Conservation (phyloP, 768 basidiomycete genomes). For the Lactarius deliciosus region DNA sequence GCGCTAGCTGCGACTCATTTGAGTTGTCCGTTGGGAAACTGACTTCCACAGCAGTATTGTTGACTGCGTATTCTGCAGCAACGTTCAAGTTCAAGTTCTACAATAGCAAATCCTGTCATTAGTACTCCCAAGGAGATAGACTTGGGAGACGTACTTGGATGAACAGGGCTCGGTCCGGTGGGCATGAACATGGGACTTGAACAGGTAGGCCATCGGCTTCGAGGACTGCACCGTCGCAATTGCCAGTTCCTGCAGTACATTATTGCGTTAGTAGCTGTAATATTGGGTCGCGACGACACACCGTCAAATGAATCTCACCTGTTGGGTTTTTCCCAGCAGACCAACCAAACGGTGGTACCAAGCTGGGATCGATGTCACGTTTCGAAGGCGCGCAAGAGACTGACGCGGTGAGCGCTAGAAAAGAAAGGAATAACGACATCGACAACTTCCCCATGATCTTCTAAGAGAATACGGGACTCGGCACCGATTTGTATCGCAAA, state of each 20-base stretch:
- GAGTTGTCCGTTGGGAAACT: slow-evolving; percentile 33
- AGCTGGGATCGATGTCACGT: slow-evolving; percentile 30
- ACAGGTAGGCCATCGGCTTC: slow-evolving; percentile 37
- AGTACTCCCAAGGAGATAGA: background rate
- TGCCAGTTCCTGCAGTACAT: slow-evolving; percentile 33
- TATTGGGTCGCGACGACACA: too few species aligned
- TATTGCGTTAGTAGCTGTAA: background rate
- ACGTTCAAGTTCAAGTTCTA: slow-evolving; percentile 34
- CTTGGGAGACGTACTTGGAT: slow-evolving; percentile 32
- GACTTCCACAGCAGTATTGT: slow-evolving; percentile 33
- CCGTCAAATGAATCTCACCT: slow-evolving; percentile 18
- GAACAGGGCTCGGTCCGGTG: slow-evolving; percentile 37
- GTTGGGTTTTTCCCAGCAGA: slow-evolving; percentile 28
- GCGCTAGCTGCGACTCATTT: slow-evolving; percentile 24
- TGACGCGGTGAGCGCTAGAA: background rate
- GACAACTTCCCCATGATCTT: background rate
- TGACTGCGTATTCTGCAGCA: slow-evolving; percentile 35
- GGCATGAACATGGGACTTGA: slow-evolving; percentile 43
- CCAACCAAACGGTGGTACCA: slow-evolving; percentile 33
- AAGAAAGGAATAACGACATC: background rate
- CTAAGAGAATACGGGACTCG: background rate
- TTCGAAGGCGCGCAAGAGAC: slow-evolving; percentile 5
- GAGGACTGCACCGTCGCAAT: slow-evolving; percentile 40
- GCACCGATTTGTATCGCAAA: background rate
- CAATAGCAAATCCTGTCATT: background rate